A percentile compares a stretch with the other conserved stretches of the same genome.
Evolutionary conservation across 805 yeast species (phyloP).

Genomic region (Metschnikowia gruessii): DNA sequence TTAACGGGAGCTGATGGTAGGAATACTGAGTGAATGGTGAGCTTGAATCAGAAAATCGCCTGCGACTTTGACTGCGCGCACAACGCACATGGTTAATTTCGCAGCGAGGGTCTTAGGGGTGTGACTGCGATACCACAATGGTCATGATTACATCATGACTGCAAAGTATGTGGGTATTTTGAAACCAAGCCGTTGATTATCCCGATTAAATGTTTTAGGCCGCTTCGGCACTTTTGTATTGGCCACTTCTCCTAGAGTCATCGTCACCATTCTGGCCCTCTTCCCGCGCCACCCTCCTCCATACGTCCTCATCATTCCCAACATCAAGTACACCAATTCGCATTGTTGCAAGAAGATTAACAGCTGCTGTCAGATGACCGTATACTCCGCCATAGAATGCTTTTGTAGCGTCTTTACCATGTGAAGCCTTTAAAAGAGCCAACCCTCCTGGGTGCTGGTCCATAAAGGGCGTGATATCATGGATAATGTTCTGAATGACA

Average conservation of each 20-base stretch:
- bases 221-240: conserved; percentile 18
- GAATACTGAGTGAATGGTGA: neutral
- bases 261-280: conserved; percentile 42
- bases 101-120: neutral
- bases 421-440: conserved; percentile 71
- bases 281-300: conserved; percentile 73
- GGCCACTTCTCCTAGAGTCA: conserved; percentile 12
- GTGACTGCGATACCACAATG: no score
- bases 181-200: no score
- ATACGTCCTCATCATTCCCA: conserved; percentile 76
- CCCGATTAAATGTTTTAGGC: conserved; percentile 4
- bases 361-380: conserved; percentile 90
- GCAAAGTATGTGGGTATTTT: no score
- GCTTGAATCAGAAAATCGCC: neutral
- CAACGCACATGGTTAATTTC: conserved; percentile 1
- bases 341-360: conserved; percentile 88
- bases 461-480: conserved; percentile 88
- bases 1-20: neutral
- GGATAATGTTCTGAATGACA: conserved; percentile 86
- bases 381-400: conserved; percentile 96
- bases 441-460: conserved; percentile 94
- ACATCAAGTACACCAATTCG: conserved; percentile 83
- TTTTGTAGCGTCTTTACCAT: conserved; percentile 91
- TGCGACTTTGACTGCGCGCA: conserved; percentile 1
- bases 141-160: no score